These are phyloP conservation scores for Lachnellula occidentalis DNA, from an alignment of 2,329 filamentous ascomycete genomes.

Conservation along the genomic window DNA sequence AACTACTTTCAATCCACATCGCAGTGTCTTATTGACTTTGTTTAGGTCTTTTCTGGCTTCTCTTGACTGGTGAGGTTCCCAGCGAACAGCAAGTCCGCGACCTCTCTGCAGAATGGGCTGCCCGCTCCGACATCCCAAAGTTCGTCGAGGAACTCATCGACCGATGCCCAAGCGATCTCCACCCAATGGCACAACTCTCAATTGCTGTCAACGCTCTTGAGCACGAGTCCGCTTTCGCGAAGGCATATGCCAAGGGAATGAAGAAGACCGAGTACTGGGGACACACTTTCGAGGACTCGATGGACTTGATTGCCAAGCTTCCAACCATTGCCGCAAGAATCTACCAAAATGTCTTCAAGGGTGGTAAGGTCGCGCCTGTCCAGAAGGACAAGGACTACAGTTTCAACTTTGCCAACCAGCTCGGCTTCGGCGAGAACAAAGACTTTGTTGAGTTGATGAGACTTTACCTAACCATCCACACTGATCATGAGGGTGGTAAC, in stretches of 20 bases:
- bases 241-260: constrained; percentile 97
- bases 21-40: constrained; percentile 3
- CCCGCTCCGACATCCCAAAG: constrained; percentile 92
- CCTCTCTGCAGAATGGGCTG: constrained; percentile 97
- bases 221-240: constrained; percentile 95
- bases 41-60: constrained; percentile 95
- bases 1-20: constrained; percentile 12
- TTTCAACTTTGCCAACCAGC: constrained; percentile 99
- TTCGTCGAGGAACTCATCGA: constrained; percentile 99
- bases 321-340: constrained; percentile 96
- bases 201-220: constrained; percentile 96
- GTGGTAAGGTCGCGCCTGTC: constrained; percentile 91
- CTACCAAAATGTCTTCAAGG: constrained; percentile 99
- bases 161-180: constrained; percentile 96
- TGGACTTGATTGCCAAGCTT: constrained; percentile 99
- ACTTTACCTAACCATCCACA: constrained; percentile 99
- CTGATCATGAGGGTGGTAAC: constrained; percentile 99
- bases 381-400: constrained; percentile 99
- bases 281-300: constrained; percentile 98
- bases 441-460: constrained; percentile 99
- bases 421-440: constrained; percentile 89
- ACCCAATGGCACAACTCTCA: constrained; percentile 99
- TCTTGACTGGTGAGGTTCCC: constrained; percentile 95
- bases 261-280: constrained; percentile 99
- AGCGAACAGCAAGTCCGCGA: constrained; percentile 97